These are phyloP conservation scores for Cutaneotrichosporon sp. DNA, from an alignment of 1,284 basidiomycete genomes.

Conservation along the genomic window DNA sequence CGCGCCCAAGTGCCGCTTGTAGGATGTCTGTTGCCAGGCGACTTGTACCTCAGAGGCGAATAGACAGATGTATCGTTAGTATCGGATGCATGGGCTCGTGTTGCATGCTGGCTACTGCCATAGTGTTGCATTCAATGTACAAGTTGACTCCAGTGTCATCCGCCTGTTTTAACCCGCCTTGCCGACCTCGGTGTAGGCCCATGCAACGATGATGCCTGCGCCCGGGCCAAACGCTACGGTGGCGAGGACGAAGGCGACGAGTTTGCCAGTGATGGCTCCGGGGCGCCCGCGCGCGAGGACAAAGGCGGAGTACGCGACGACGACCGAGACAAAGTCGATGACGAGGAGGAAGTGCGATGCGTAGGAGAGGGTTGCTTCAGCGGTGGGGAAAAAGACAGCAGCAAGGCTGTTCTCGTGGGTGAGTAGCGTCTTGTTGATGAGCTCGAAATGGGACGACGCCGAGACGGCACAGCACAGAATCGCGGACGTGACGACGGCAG, in stretches of 20 bases:
- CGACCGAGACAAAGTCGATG: conserved; percentile 6
- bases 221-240: conserved; percentile 7
- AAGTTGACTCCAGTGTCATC: too few species aligned
- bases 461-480: neutral
- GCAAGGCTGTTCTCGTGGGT: neutral
- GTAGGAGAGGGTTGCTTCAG: neutral
- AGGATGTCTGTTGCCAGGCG: too few species aligned
- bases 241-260: neutral
- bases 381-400: conserved; percentile 4
- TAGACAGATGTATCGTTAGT: neutral
- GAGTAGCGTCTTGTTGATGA: neutral
- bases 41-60: too few species aligned
- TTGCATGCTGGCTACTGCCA: too few species aligned
- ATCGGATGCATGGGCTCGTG: neutral
- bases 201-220: conserved; percentile 10
- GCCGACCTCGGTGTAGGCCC: conserved; percentile 9
- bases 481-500: conserved; percentile 5
- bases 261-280: neutral
- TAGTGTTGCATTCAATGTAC: too few species aligned
- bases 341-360: conserved; percentile 11
- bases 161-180: too few species aligned
- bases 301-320: neutral
- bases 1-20: neutral
- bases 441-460: conserved; percentile 2
- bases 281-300: neutral